Evolutionary conservation across 768 basidiomycete genomes (phyloP), one percentile per base, ranked within the genome.

Genomic region (Amyloporia xantha): DNA sequence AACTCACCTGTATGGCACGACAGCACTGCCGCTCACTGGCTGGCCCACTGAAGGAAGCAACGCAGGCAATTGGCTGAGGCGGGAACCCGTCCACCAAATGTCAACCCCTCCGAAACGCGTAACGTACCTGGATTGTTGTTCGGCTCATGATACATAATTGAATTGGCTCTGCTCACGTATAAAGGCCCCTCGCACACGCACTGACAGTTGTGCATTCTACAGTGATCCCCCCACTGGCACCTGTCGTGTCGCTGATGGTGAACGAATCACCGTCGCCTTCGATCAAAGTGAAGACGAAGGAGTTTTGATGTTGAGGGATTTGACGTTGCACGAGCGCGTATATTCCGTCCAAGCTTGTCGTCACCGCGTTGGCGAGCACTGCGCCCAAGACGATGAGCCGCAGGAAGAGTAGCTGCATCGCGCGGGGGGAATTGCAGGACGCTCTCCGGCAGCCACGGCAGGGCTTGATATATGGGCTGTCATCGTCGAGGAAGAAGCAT

Each of bases 41-140:
- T 53, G 47, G 5, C 67, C 64, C 12, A 72, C 47, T 17, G 53
- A 23, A 0, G 71, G 71, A 2, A 72, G 53, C 15, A 47, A 39
- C 0, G 49, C 0, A 3, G 69, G 62, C 5, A 72, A 61, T 25
- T 60, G 41, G 19, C 62, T 49, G 21, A 72, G 63, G 24, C 70
- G 65, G 2, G 71, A 71, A 4, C 71, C 68, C 1, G 71, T 70
- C 71, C 70, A 72, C 66, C 68, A 72, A 39, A 72, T 72, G 41
- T 72, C 71, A 4, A 71, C 66, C 1, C 64, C 62, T 4, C 62
- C 68, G 41, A 62, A 59, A 23, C 66, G 62, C 1, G 67, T 71
- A 28, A 68, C 59, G 50, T 71, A 72, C 2, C 68, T 69, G 26
- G 13, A 28, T 9, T 21, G 21, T 43, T 12, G 26, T 9, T 17